Conservation (phyloP, 768 basidiomycete genomes). For the Collybiopsis luxurians region DNA sequence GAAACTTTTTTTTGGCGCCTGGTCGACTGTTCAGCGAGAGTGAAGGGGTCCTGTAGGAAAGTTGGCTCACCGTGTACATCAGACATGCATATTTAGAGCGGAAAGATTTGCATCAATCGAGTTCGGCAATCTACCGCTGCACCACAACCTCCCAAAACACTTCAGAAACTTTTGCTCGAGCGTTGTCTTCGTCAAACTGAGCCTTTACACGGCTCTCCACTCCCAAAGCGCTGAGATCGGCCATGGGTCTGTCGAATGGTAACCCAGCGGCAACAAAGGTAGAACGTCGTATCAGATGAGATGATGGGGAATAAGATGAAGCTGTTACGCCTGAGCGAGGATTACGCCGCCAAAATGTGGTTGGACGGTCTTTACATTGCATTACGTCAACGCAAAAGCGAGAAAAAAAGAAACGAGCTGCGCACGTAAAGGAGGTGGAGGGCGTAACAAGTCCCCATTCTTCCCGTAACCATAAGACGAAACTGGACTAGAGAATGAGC, state of each 20-base stretch:
- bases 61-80: not conserved
- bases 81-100: not conserved
- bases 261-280: slow-evolving; percentile 81
- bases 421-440: slow-evolving; percentile 67
- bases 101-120: not conserved
- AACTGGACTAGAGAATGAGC: slow-evolving; percentile 22
- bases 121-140: not conserved
- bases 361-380: slow-evolving; percentile 60
- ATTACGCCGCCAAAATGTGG: slow-evolving; percentile 78
- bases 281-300: slow-evolving; percentile 70
- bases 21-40: no score
- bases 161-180: slow-evolving; percentile 2
- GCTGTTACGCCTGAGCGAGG: slow-evolving; percentile 67
- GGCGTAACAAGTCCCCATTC: slow-evolving; percentile 50
- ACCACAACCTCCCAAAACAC: slow-evolving; percentile 11
- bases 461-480: slow-evolving; percentile 22
- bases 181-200: slow-evolving; percentile 4
- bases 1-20: no score
- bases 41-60: no score
- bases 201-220: slow-evolving; percentile 53
- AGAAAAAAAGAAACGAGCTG: slow-evolving; percentile 9
- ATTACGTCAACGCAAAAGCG: not conserved
- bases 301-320: slow-evolving; percentile 70
- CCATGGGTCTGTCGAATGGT: slow-evolving; percentile 55
- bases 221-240: slow-evolving; percentile 60